Evolutionary conservation across 352 stramenopile genomes (phyloP), one percentile per base, ranked within the genome.

Genomic region (Phytophthora foliorum): DNA sequence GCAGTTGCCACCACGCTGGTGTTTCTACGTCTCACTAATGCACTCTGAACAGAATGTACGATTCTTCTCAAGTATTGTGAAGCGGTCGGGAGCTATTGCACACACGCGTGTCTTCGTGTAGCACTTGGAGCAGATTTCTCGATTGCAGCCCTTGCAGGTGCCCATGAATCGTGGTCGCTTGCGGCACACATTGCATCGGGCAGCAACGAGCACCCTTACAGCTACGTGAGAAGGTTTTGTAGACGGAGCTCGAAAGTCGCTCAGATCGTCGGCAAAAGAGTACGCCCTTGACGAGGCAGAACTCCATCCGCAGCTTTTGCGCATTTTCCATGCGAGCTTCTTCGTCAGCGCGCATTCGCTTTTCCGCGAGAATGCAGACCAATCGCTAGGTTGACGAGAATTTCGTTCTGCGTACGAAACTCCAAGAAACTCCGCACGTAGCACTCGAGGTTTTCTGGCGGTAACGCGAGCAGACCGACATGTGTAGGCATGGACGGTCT

Each of bases 371-470:
- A 56, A 74, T 10, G 38, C 62, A 2, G 53, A 31, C 53, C 63
- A 74, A 81, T 63, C 6, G 45, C 32, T 6, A 66, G 29, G 48
- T 61, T 64, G 32, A 42, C 32, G 5, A 55, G 27, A 24, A 52
- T 70, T 39, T 65, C 55, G 29, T 46, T 70, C 69, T 57, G 63
- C 58, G 24, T 62, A 9, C 5, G 59, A 19, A 29, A 57, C 6
- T 82, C 71, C n/a, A 80, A 63, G 32, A 63, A 69, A 16, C 58
- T 66, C n/a, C 64, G 69, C 34, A 74, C 63, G 56, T 77, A 82
- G 29, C 78, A 72, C 8, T 85, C 77, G 6, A 85, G 2, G 46
- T 38, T 8, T 67, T 62, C 34, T 80, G 55, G 10, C 58, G 58
- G 49, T 73, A 83, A 11, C 81, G 46, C 39, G 62, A 72, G 39